A percentile compares a stretch with the other conserved stretches of the same genome.
Conservation (phyloP, 768 basidiomycete genomes). For the Russula griseocarnosa region DNA sequence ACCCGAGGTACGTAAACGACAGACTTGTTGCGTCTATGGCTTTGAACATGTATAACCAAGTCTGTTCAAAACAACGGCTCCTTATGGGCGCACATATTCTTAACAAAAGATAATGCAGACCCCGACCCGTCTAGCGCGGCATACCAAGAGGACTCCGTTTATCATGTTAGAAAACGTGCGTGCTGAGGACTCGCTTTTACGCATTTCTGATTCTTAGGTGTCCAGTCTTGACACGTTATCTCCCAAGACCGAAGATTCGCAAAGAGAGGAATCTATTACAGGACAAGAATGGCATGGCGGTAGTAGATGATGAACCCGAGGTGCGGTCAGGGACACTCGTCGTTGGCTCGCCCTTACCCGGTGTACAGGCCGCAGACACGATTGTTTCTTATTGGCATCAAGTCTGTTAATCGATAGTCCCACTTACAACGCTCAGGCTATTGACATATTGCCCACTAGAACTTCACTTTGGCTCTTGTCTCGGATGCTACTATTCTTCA, state of each 20-base stretch:
- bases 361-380: conserved; percentile 15
- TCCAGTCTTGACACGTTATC: conserved; percentile 81
- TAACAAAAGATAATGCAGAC: conserved; percentile 60
- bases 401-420: conserved; percentile 39
- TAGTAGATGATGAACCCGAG: conserved; percentile 47
- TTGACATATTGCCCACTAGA: conserved; percentile 43
- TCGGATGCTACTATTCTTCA: conserved; percentile 61
- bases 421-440: background rate
- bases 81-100: conserved; percentile 79
- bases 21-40: background rate
- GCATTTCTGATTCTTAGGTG: conserved; percentile 2
- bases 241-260: conserved; percentile 64
- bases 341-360: conserved; percentile 10
- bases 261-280: conserved; percentile 79
- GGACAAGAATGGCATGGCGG: conserved; percentile 39
- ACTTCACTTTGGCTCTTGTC: conserved; percentile 82
- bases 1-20: conserved; percentile 51
- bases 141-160: conserved; percentile 55
- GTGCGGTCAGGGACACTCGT: conserved; percentile 34
- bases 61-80: conserved; percentile 73
- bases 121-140: conserved; percentile 55
- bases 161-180: conserved; percentile 74
- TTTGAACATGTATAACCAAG: conserved; percentile 38
- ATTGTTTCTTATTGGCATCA: conserved; percentile 83
- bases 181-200: conserved; percentile 25